These are phyloP conservation scores for Harringtonia aguacate DNA, from an alignment of 2,329 filamentous ascomycete species.

Conservation along the genomic window DNA sequence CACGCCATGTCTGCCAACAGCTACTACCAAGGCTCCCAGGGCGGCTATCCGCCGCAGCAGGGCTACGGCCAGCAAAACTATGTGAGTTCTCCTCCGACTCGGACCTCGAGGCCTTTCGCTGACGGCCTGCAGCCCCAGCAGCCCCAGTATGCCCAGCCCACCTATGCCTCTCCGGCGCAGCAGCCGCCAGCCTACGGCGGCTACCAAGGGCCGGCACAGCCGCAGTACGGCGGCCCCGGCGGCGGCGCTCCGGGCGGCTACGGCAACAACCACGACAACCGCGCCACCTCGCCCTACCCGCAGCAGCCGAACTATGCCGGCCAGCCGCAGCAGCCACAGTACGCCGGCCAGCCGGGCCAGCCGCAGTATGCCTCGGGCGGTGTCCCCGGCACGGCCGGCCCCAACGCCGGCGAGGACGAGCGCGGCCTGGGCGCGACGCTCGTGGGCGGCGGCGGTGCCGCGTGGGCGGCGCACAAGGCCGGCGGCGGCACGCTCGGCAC, in stretches of 20 bases:
- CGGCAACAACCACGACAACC: background rate
- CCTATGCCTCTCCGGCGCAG: slow-evolving; percentile 17
- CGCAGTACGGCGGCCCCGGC: slow-evolving; percentile 2
- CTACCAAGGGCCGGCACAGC: slow-evolving; percentile 2
- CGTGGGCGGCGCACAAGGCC: slow-evolving; percentile 40
- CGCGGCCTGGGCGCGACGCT: slow-evolving; percentile 45
- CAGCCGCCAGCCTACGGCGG: slow-evolving; percentile 12
- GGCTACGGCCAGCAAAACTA: slow-evolving; percentile 11
- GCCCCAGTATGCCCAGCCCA: slow-evolving; percentile 13
- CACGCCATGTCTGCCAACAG: slow-evolving; percentile 14
- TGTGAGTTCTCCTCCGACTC: background rate
- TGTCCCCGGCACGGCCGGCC: slow-evolving; percentile 12
- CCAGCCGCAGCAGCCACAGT: slow-evolving; percentile 13
- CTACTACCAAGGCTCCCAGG: slow-evolving; percentile 12
- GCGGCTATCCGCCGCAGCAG: slow-evolving; percentile 11
- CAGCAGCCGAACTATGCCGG: background rate
- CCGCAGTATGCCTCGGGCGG: slow-evolving; percentile 4
- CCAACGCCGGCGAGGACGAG: slow-evolving; percentile 27
- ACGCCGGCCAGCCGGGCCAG: slow-evolving; percentile 12
- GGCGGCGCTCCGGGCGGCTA: background rate
- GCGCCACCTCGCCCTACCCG: slow-evolving; percentile 3
- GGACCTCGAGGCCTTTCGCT: too few species aligned
- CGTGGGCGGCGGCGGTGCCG: slow-evolving; percentile 41
- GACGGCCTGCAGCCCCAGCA: too few species aligned
- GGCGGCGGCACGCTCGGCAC: slow-evolving; percentile 41